A percentile compares a stretch with the other conserved stretches of the same genome.
These are phyloP conservation scores for Penstemon barbatus DNA, from an alignment of 257 asterid genomes.

Conservation along the genomic window DNA sequence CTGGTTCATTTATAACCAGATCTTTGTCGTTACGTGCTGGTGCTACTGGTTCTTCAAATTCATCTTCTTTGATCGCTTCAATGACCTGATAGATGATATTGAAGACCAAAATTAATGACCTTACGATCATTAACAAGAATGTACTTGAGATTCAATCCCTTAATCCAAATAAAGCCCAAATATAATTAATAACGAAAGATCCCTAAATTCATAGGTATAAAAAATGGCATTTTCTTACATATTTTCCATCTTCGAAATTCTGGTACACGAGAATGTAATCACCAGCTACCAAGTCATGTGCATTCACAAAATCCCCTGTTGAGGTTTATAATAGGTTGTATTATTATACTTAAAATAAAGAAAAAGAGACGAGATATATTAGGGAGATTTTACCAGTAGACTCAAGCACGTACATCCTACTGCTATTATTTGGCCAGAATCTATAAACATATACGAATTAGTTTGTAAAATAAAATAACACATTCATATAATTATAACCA, in stretches of 20 bases:
- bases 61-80: constrained; percentile 43
- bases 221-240: constrained; percentile 34
- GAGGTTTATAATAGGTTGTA: constrained; percentile 2
- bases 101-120: neutral
- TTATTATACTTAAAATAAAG: neutral
- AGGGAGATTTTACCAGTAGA: constrained; percentile 41
- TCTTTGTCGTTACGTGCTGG: neutral
- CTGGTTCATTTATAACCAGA: constrained; percentile 14
- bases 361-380: neutral
- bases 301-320: constrained; percentile 44
- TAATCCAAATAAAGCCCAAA: no score
- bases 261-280: constrained; percentile 56
- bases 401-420: constrained; percentile 64
- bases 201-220: neutral
- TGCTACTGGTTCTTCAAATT: constrained; percentile 3
- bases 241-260: constrained; percentile 42
- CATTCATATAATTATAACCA: no score
- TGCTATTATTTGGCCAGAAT: constrained; percentile 65
- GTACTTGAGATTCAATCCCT: neutral
- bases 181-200: neutral
- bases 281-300: constrained; percentile 40
- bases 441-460: constrained; percentile 24
- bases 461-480: neutral
- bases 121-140: neutral
- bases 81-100: constrained; percentile 35